Percentiles rank a stretch among this genome's conserved stretches.
phyloP scores from a whole-genome alignment of 2,329 filamentous ascomycete genomes.

The Aspergillus sergii region DNA sequence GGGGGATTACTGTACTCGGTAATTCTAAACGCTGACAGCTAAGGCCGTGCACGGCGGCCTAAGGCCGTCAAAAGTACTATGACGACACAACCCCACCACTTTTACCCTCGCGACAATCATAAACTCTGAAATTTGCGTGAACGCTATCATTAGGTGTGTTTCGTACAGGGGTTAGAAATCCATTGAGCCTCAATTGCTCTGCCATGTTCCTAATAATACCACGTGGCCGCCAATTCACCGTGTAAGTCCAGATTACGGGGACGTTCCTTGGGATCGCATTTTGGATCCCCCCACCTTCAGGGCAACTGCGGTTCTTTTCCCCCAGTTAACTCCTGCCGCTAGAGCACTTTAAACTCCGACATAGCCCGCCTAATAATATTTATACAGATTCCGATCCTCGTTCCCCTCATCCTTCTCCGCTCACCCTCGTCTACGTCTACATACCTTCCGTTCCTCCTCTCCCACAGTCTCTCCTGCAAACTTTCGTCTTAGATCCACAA shows the following conservation, averaged over 20 bases:
- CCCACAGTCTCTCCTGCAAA: slow-evolving; percentile 3
- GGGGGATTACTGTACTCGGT: not conserved
- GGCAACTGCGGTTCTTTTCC: slow-evolving; percentile 14
- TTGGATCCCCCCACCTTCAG: slow-evolving; percentile 13
- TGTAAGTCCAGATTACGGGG: slow-evolving; percentile 13
- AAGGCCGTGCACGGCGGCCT: slow-evolving; percentile 1
- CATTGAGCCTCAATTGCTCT: not conserved
- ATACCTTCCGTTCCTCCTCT: not conserved
- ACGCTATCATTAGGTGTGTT: not conserved
- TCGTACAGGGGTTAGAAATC: not conserved
- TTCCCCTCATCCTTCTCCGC: slow-evolving; percentile 4
- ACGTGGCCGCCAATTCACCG: slow-evolving; percentile 1
- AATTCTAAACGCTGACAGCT: not conserved
- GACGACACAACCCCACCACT: slow-evolving; percentile 21
- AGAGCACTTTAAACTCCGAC: slow-evolving; percentile 8
- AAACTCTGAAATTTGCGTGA: not conserved
- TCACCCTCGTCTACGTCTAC: slow-evolving; percentile 9
- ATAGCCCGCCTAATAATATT: slow-evolving; percentile 17
- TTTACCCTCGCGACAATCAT: not conserved
- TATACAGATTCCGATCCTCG: slow-evolving; percentile 14
- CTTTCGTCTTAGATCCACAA: slow-evolving; percentile 30
- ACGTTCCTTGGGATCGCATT: slow-evolving; percentile 10
- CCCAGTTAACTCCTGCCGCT: slow-evolving; percentile 8
- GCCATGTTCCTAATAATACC: slow-evolving; percentile 9
- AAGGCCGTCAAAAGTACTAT: slow-evolving; percentile 14